Conservation (phyloP, 495 filamentous ascomycete genomes). For the Podospora comata region DNA sequence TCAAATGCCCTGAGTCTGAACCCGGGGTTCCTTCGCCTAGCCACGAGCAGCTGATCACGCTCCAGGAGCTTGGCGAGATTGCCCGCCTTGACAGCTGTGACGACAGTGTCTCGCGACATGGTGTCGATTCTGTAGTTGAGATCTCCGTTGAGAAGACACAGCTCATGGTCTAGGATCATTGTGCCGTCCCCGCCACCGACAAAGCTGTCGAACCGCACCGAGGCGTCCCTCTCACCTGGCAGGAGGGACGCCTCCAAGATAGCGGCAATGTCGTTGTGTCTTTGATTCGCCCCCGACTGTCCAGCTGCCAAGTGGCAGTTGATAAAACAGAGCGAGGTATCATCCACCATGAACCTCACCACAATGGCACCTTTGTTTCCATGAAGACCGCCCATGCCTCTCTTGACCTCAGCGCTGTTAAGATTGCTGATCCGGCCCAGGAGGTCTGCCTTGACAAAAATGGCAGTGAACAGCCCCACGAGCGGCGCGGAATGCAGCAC, state of each 20-base stretch:
- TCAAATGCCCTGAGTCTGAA: constrained; percentile 84
- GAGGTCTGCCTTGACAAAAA: constrained; percentile 82
- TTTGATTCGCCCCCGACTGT: constrained; percentile 80
- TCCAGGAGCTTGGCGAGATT: constrained; percentile 91
- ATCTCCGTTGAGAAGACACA: constrained; percentile 93
- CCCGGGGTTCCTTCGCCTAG: constrained; percentile 77
- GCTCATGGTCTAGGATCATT: constrained; percentile 95
- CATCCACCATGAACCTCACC: constrained; percentile 84
- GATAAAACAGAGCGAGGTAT: constrained; percentile 90
- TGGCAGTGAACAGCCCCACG: constrained; percentile 91
- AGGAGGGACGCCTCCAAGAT: constrained; percentile 79
- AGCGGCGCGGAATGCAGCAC: constrained; percentile 84
- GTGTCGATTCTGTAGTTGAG: constrained; percentile 98
- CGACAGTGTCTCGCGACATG: constrained; percentile 88
- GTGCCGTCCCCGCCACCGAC: constrained; percentile 88
- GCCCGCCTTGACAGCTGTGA: constrained; percentile 71
- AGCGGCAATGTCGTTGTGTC: constrained; percentile 88
- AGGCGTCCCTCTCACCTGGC: constrained; percentile 60
- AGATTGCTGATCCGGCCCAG: constrained; percentile 72
- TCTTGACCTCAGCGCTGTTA: constrained; percentile 79
- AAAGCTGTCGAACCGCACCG: constrained; percentile 67
- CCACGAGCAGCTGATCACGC: constrained; percentile 87
- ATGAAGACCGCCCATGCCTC: constrained; percentile 87
- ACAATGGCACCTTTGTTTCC: constrained; percentile 97
- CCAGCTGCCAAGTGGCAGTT: constrained; percentile 97